Evolutionary conservation across 805 yeast species (phyloP).

Genomic region (Nakazawaea holstii): DNA sequence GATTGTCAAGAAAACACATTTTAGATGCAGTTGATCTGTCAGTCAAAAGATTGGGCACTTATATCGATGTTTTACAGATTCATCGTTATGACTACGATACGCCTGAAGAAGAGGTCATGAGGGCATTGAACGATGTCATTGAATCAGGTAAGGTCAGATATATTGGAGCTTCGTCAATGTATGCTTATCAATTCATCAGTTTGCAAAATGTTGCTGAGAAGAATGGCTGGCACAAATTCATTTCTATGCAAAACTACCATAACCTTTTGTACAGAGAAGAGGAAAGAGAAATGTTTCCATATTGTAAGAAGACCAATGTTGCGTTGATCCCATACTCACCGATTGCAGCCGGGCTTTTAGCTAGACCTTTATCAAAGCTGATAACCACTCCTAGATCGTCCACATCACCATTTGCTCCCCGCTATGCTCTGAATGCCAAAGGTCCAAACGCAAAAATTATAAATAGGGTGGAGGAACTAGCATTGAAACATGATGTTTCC

Average conservation of each 20-base stretch:
- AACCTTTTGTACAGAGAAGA: constrained; percentile 55
- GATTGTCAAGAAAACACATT: constrained; percentile 41
- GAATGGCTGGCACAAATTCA: constrained; percentile 50
- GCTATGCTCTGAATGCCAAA: not conserved
- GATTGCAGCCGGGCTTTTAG: constrained; percentile 39
- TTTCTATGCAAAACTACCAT: constrained; percentile 53
- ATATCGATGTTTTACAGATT: constrained; percentile 49
- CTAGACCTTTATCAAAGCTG: not conserved
- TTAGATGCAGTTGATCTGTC: constrained; percentile 36
- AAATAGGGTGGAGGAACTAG: constrained; percentile 48
- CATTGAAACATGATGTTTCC: constrained; percentile 38
- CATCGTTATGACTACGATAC: constrained; percentile 46
- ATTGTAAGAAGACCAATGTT: constrained; percentile 43
- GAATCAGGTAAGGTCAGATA: constrained; percentile 42
- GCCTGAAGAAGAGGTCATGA: constrained; percentile 50
- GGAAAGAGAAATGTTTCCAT: constrained; percentile 55
- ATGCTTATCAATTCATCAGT: constrained; percentile 45
- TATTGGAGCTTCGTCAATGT: constrained; percentile 61
- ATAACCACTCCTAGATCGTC: not conserved
- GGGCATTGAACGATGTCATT: constrained; percentile 46
- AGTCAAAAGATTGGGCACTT: constrained; percentile 42
- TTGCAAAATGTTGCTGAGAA: constrained; percentile 52
- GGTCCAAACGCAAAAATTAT: constrained; percentile 30
- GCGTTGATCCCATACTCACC: constrained; percentile 64
- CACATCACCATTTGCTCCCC: not conserved